Conservation (phyloP, 352 stramenopile species). For the Sclerospora graminicola region DNA sequence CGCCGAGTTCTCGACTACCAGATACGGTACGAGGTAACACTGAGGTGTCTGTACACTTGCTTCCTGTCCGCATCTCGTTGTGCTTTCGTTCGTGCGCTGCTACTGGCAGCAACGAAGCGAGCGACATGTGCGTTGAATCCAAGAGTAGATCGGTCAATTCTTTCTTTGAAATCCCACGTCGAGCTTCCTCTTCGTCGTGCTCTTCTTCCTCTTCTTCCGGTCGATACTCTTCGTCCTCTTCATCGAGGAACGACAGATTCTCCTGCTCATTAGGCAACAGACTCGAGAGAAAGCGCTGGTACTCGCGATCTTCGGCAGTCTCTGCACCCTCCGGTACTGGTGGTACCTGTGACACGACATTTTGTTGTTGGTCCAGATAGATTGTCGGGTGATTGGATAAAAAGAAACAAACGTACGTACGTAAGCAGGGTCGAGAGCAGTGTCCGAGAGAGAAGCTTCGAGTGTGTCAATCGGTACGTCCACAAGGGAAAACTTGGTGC, state of each 20-base stretch:
- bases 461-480: slow-evolving; percentile 64
- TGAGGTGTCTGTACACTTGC: not conserved
- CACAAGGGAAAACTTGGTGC: slow-evolving; percentile 68
- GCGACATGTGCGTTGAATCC: slow-evolving; percentile 65
- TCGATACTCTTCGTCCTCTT: slow-evolving; percentile 78
- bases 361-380: too few relatives aligned
- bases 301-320: slow-evolving; percentile 48
- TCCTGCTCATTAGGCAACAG: slow-evolving; percentile 61
- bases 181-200: slow-evolving; percentile 45
- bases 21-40: too few relatives aligned
- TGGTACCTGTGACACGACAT: too few relatives aligned
- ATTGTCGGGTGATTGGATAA: not conserved
- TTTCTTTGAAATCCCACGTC: slow-evolving; percentile 58
- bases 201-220: slow-evolving; percentile 67
- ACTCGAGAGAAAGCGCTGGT: slow-evolving; percentile 77
- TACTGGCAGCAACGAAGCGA: slow-evolving; percentile 23
- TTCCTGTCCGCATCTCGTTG: not conserved
- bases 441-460: slow-evolving; percentile 45
- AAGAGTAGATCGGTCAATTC: slow-evolving; percentile 73
- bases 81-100: slow-evolving; percentile 2
- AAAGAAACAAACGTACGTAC: slow-evolving; percentile 5
- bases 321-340: too few relatives aligned
- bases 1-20: not conserved
- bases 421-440: slow-evolving; percentile 1
- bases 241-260: slow-evolving; percentile 73